Conservation (phyloP, 257 asterid species). For the Thymus mandschuricus region DNA sequence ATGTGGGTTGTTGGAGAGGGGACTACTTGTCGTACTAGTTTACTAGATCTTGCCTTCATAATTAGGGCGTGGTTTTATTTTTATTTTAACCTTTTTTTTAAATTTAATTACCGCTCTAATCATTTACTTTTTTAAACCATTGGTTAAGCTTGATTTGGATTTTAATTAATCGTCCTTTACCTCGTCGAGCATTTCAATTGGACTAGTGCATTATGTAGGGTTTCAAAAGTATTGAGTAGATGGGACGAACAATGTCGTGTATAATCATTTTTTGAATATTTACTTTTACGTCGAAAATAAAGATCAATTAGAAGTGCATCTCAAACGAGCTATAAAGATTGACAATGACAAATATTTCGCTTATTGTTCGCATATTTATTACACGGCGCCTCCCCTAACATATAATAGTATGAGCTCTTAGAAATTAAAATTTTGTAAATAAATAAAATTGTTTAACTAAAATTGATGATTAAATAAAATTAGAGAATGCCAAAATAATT, state of each 20-base stretch:
- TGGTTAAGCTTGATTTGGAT: conserved; percentile 23
- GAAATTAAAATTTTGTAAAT: too few species aligned
- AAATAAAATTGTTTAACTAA: too few species aligned
- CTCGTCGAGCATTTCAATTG: background rate
- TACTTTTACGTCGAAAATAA: too few species aligned
- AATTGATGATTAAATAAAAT: too few species aligned
- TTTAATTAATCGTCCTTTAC: conserved; percentile 12
- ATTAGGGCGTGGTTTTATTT: conserved; percentile 29
- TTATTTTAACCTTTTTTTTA: background rate
- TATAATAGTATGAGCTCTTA: too few species aligned
- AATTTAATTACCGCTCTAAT: conserved; percentile 17
- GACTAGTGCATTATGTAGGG: background rate
- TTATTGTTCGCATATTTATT: too few species aligned
- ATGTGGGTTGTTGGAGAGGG: conserved; percentile 27
- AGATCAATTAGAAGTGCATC: too few species aligned
- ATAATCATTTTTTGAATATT: too few species aligned
- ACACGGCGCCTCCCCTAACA: too few species aligned
- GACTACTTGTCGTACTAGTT: background rate
- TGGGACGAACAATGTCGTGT: background rate
- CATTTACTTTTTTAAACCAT: conserved; percentile 25
- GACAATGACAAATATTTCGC: too few species aligned
- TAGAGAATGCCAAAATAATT: conserved; percentile 13
- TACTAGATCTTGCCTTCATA: conserved; percentile 19
- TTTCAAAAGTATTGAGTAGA: background rate
- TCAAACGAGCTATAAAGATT: too few species aligned